Base-by-base conservation (phyloP, 2,329 filamentous ascomycete species). In the Graphiopsis chlorocephala region DNA sequence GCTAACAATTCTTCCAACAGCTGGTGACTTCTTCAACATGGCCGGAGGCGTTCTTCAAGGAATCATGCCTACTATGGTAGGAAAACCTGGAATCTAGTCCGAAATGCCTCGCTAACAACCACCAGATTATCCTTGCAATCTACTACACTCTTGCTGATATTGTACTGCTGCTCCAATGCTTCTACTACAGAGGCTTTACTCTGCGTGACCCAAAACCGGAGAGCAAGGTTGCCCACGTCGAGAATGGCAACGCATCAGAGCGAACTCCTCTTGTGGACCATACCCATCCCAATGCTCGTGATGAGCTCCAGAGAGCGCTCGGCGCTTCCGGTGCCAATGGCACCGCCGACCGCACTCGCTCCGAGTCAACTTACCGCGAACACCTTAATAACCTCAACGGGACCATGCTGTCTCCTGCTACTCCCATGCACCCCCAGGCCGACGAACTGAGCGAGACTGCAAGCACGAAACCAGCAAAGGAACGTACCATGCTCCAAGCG, bases 1-100 rank as follows among this genome's bases (percentile, higher is more conserved):
- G 38, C 38, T 45, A 4, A 45, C 38, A 20, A 20, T 20, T 0
- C 23, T 11, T 4, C 3, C n/a, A 45, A 15, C 26, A 62, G 84
- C 89, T 1, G 95, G 95, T 61, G 95, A 99, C 87, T 88, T 97
- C 69, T 97, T 97, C 83, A 98, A 98, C 76, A 96, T 97, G 68
- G 83, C 96, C 2, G 94, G 94, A n/a, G 91, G 93, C 20, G 87
- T 97, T 17, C 78, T 97, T 12, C 94, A 98, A 77, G 90, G 91
- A 63, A 94, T 99, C 7, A 79, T 98, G 62, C 93, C 95, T 1
- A 99, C 94, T 0, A 97, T 98, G 93, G 85, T 88, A 75, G 67
- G 31, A n/a, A 31, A 5, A 31, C 15, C 17, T 33, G 7, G 7
- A 23, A 11, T 11, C n/a, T 23, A 15, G 12, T 26, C 7, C 29